These are phyloP conservation scores for Diplotaxis tenuifolia DNA, from an alignment of 345 rosid species.

Conservation along the genomic window DNA sequence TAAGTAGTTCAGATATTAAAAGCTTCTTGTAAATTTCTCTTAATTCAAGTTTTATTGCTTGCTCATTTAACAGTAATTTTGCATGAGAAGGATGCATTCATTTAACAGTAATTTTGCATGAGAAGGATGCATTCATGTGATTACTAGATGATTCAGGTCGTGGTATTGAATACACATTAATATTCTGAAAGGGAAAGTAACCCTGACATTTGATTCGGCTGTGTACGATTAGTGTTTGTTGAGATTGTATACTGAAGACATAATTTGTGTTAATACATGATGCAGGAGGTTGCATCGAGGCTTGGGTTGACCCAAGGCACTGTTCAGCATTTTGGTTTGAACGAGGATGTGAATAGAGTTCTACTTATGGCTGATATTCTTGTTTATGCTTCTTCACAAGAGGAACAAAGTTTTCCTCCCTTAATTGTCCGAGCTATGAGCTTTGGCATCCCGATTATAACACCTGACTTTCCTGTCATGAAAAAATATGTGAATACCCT, in stretches of 20 bases:
- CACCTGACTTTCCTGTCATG: constrained; percentile 73
- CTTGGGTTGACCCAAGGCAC: constrained; percentile 71
- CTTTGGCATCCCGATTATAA: constrained; percentile 66
- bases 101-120: constrained; percentile 5
- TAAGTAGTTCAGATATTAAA: constrained; percentile 3
- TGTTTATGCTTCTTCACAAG: constrained; percentile 89
- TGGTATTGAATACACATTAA: constrained; percentile 8
- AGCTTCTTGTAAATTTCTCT: constrained; percentile 4
- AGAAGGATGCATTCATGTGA: background rate
- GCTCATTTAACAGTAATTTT: background rate
- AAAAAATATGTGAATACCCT: constrained; percentile 67
- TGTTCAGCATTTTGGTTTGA: constrained; percentile 69
- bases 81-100: constrained; percentile 5
- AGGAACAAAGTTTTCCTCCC: constrained; percentile 88
- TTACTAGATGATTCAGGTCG: background rate
- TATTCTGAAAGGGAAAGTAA: background rate
- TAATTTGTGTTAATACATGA: constrained; percentile 14
- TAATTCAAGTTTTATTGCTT: background rate
- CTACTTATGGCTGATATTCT: constrained; percentile 83
- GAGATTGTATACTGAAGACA: constrained; percentile 17
- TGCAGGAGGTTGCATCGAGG: constrained; percentile 75
- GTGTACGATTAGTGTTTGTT: constrained; percentile 3
- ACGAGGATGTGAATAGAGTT: constrained; percentile 65
- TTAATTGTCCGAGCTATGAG: constrained; percentile 87
- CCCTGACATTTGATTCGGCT: background rate